Conservation (phyloP, 352 stramenopile genomes). For the Globisporangium mamillatum region DNA sequence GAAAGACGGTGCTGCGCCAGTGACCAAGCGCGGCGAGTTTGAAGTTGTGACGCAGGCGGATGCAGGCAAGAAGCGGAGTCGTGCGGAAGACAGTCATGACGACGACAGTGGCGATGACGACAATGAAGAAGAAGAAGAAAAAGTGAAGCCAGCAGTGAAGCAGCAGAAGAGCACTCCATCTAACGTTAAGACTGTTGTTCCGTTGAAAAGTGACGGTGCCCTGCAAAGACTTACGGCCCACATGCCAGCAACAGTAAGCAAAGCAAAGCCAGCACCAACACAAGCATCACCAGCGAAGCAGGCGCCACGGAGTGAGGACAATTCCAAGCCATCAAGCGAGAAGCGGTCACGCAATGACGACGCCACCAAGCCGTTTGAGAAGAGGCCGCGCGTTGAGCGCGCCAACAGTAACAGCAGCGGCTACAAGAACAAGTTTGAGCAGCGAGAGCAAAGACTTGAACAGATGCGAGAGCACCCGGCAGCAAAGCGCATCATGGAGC, state of each 20-base stretch:
- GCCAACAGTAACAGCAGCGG: background rate
- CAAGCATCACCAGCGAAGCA: slow-evolving; percentile 1
- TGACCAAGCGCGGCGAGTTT: slow-evolving; percentile 25
- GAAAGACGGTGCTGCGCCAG: slow-evolving; percentile 7
- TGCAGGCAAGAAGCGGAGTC: slow-evolving; percentile 26
- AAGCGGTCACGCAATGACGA: slow-evolving; percentile 4
- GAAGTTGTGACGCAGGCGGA: slow-evolving; percentile 33
- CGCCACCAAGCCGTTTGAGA: slow-evolving; percentile 11
- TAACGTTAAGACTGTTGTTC: background rate
- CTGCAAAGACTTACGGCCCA: slow-evolving; percentile 29
- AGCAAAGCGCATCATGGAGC: slow-evolving; percentile 14
- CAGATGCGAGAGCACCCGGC: slow-evolving; percentile 14
- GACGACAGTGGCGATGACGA: slow-evolving; percentile 19
- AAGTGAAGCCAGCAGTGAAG: slow-evolving; percentile 11
- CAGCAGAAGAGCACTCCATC: slow-evolving; percentile 2
- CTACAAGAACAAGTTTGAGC: slow-evolving; percentile 1
- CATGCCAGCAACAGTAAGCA: slow-evolving; percentile 22
- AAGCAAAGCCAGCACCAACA: slow-evolving; percentile 4
- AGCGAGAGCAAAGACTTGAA: background rate
- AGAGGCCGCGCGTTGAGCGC: slow-evolving; percentile 8
- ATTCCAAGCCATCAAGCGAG: slow-evolving; percentile 6
- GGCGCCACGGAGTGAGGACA: background rate
- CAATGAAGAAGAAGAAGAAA: slow-evolving; percentile 25
- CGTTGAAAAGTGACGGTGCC: slow-evolving; percentile 14
- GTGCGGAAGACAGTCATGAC: slow-evolving; percentile 25